Evolutionary conservation across 495 filamentous ascomycete genomes (phyloP), one percentile per base, ranked within the genome.

Genomic region (Hapsidospora chrysogenum): DNA sequence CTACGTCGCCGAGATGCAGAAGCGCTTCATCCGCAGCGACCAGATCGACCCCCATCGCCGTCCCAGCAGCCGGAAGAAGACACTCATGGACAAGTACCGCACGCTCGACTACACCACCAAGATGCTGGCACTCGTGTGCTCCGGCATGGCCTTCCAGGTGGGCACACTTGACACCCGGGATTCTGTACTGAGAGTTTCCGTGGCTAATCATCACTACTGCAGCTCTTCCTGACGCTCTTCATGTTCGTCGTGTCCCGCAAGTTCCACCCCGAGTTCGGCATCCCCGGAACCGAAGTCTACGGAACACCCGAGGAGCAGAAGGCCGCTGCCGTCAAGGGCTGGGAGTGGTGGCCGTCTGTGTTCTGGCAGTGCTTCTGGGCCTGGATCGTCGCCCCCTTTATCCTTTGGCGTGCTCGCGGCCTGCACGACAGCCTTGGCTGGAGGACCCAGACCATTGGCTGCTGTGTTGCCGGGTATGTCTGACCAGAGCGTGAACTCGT

Each of bases 291-390:
- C 9, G 48, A 47, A 43, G 47, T 42, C 18, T 9, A 30, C 19
- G 73, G 63, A 26, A 57, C 64, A 19, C 63, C 72, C 31, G 61
- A 56, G 17, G 57, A 61, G 9, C 25, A 62, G 47, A 48, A 54
- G 40, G 14, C 41, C 37, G 46, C 53, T 37, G 41, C 45, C 30
- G 29, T 46, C 34, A 36, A 48, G 27, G 72, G 68, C 15, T 73
- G 64, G 68, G 72, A 74, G 40, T 74, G 71, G 72, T 70, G 65
- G 51, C 68, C 71, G 6, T 61, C 66, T 4, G 61, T 72, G 5
- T 39, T 66, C 9, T 67, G 62, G 60, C 68, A 73, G 41, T 52
- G 66, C 17, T 49, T 69, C 38, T 76, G 71, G 70, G 53, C 66
- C 15, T 74, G 60, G 49, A 45, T 71, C 25, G 59, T 51, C 17